Evolutionary conservation across 2,329 filamentous ascomycete species (phyloP), one percentile per base, ranked within the genome.

Genomic region (Calonectria pseudoreteaudii): DNA sequence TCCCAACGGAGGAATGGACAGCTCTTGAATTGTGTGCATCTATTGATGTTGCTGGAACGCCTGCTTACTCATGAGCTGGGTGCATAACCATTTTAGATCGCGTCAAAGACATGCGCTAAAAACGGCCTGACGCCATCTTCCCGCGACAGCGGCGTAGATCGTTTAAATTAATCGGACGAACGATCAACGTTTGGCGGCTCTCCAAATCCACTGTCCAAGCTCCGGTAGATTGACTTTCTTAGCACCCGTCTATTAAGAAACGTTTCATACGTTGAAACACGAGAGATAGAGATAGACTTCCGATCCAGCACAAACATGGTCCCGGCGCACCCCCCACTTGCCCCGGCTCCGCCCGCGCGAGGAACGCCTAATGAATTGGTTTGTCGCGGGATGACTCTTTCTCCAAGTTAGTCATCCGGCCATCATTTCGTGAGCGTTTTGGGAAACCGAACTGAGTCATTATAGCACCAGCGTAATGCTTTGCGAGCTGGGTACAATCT

Each of bases 161-260:
- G 30, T 31, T 36, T 26, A 5, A 47, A 26, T 18, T 60, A 31
- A 38, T 41, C 31, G n/a, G 11, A 26, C 56, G 56, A n/a, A 36
- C 56, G 56, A 62, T 62, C 56, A 62, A 62, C 56, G 38, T 62
- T 62, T 62, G 38, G 56, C 56, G 56, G 56, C 56, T 62, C 14
- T 16, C 34, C 23, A 38, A 26, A 36, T 38, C 56, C 56, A 62
- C 36, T 13, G 36, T 41, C 56, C 56, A 41, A 62, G 56, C 56
- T 62, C 56, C 56, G 34, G 34, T 36, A 38, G 26, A 62, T 62
- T 62, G 36, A 62, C 56, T 62, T 62, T 41, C 56, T 62, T 62
- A 62, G 56, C 23, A 62, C 56, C 56, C 7, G 38, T 20, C 36
- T 20, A 26, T 41, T 41, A 41, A 62, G 23, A 41, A 20, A 11